Percentiles rank a stretch among this genome's conserved stretches.
phyloP scores from a whole-genome alignment of 2,329 filamentous ascomycete species.

The Alternaria longipes region DNA sequence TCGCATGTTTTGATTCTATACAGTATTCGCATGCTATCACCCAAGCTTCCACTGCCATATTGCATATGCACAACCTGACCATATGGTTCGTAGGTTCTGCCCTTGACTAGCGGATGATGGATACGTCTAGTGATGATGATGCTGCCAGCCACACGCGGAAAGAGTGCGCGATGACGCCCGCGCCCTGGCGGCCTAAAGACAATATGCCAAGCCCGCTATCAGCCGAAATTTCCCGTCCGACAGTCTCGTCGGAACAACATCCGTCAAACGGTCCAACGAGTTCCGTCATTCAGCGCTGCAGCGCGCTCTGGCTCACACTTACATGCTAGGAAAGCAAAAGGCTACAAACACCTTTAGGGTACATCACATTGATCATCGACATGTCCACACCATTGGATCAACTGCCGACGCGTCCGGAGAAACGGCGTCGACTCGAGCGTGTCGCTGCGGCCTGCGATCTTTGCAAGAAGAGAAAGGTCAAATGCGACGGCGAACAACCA shows the following conservation, averaged over 20 bases:
- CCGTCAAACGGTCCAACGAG: not conserved
- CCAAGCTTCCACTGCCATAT: not conserved
- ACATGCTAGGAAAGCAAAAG: no score
- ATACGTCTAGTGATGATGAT: not conserved
- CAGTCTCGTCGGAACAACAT: slow-evolving; percentile 3
- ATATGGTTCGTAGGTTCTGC: not conserved
- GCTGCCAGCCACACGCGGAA: not conserved
- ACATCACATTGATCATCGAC: not conserved
- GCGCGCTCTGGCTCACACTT: no score
- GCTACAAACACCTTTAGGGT: no score
- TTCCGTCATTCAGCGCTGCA: not conserved
- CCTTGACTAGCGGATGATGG: not conserved
- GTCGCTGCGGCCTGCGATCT: slow-evolving; percentile 44
- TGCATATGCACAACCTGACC: not conserved
- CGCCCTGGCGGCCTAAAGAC: slow-evolving; percentile 1
- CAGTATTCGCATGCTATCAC: not conserved
- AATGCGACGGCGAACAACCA: slow-evolving; percentile 62
- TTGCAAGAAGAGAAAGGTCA: slow-evolving; percentile 53
- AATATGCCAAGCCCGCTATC: slow-evolving; percentile 10
- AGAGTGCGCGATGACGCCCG: not conserved
- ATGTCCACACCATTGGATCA: slow-evolving; percentile 11
- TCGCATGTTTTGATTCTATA: not conserved
- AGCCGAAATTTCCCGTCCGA: slow-evolving; percentile 1
- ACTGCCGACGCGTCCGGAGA: slow-evolving; percentile 21
- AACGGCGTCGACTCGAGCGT: slow-evolving; percentile 38